Evolutionary conservation across 2,329 filamentous ascomycete species (phyloP).

Genomic region (Colletotrichum sidae): DNA sequence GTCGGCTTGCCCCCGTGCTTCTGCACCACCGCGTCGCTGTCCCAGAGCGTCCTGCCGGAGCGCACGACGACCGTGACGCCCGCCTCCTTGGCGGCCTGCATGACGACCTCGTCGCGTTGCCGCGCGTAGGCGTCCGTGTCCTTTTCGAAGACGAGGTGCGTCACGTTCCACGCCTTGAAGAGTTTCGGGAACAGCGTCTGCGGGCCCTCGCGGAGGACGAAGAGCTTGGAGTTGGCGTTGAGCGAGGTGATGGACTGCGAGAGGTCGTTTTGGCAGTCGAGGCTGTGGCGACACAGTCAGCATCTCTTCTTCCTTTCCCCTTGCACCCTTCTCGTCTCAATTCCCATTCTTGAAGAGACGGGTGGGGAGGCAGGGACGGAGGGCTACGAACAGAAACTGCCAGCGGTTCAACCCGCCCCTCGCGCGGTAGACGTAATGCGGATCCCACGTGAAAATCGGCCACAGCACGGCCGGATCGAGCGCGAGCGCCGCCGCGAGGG

Average conservation of each 20-base stretch:
- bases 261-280: constrained; percentile 80
- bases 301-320: no score
- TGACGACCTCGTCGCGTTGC: constrained; percentile 70
- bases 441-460: constrained; percentile 85
- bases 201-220: constrained; percentile 78
- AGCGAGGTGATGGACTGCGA: constrained; percentile 74
- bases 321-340: no score
- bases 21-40: constrained; percentile 76
- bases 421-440: constrained; percentile 80
- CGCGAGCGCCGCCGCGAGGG: constrained; percentile 77
- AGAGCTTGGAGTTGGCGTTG: constrained; percentile 78
- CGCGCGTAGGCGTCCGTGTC: constrained; percentile 81
- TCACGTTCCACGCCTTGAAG: constrained; percentile 79
- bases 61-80: constrained; percentile 76
- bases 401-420: constrained; percentile 79
- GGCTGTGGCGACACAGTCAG: constrained; percentile 48
- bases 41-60: constrained; percentile 77
- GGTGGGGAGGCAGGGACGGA: constrained; percentile 6
- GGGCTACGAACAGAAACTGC: constrained; percentile 71
- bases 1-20: constrained; percentile 76
- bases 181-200: constrained; percentile 78
- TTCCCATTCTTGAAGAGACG: background rate
- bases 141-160: constrained; percentile 82
- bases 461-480: constrained; percentile 76
- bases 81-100: constrained; percentile 68